Conservation (phyloP, 495 filamentous ascomycete genomes). For the Aspergillus bertholletiae region DNA sequence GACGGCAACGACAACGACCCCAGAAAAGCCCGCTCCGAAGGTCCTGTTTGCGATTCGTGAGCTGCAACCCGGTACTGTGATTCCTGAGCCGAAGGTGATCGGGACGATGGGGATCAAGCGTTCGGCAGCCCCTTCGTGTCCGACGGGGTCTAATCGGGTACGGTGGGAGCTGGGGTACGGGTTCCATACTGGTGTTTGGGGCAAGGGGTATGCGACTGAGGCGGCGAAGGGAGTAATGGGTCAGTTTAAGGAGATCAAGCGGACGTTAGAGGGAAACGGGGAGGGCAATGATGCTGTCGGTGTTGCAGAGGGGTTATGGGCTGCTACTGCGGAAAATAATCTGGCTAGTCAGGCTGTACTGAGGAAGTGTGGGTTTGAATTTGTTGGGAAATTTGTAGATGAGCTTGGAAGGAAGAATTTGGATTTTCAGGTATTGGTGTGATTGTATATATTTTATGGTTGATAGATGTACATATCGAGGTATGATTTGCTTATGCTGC, state of each 20-base stretch:
- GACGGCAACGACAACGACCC: neutral
- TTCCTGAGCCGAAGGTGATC: neutral
- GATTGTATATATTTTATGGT: neutral
- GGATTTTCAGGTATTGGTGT: slow-evolving; percentile 3
- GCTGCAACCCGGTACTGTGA: too few relatives aligned
- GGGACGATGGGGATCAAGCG: slow-evolving; percentile 1
- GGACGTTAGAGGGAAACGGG: neutral
- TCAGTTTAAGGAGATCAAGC: neutral
- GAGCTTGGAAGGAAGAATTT: slow-evolving; percentile 6
- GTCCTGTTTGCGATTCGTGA: neutral
- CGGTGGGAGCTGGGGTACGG: slow-evolving; percentile 18
- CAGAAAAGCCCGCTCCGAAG: neutral
- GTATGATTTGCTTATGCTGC: too few relatives aligned
- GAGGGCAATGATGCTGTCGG: neutral
- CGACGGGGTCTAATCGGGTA: neutral
- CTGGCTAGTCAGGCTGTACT: slow-evolving; percentile 11
- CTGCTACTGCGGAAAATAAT: slow-evolving; percentile 7
- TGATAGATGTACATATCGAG: neutral
- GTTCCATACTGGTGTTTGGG: slow-evolving; percentile 13
- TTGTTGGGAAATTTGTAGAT: slow-evolving; percentile 7
- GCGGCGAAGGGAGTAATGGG: slow-evolving; percentile 7
- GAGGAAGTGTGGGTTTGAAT: slow-evolving; percentile 15
- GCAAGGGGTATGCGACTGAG: slow-evolving; percentile 18
- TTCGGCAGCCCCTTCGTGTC: neutral
- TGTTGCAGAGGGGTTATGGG: slow-evolving; percentile 3